Conservation (phyloP, 208 protist species). For the Borovskyia barvae region DNA sequence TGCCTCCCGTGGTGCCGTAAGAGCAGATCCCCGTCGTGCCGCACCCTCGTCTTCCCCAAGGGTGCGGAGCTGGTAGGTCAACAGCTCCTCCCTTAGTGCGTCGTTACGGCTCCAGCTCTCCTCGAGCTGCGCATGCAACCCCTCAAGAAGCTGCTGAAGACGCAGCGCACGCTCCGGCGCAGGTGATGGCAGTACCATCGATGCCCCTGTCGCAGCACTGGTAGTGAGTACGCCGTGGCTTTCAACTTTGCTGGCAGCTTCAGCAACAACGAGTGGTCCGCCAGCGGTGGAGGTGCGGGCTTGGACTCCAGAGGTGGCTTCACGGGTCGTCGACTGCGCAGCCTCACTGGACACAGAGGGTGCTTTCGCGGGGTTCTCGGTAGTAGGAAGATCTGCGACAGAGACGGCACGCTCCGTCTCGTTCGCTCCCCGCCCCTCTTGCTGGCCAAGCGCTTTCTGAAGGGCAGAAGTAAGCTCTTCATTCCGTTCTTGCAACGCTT, state of each 20-base stretch:
- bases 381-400: no score
- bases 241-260: background rate
- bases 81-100: constrained; percentile 23
- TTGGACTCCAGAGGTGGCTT: no score
- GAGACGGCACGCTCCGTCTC: no score
- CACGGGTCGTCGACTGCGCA: no score
- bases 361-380: no score
- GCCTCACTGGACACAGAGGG: no score
- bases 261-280: background rate
- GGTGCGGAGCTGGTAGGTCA: constrained; percentile 24
- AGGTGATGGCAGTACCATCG: background rate
- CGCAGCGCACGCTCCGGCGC: constrained; percentile 12
- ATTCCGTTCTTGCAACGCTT: constrained; percentile 32
- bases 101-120: constrained; percentile 37
- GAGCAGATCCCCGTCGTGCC: constrained; percentile 2
- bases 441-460: constrained; percentile 24
- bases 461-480: constrained; percentile 32
- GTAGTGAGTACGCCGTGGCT: background rate
- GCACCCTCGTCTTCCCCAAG: constrained; percentile 23
- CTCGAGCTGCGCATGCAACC: constrained; percentile 28
- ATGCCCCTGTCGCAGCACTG: background rate
- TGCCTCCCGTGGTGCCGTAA: background rate
- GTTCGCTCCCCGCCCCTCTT: constrained; percentile 16
- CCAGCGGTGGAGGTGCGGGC: no score
- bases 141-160: constrained; percentile 23